Evolutionary conservation across 306 rosid genomes (phyloP).

Genomic region (Quercus glauca): DNA sequence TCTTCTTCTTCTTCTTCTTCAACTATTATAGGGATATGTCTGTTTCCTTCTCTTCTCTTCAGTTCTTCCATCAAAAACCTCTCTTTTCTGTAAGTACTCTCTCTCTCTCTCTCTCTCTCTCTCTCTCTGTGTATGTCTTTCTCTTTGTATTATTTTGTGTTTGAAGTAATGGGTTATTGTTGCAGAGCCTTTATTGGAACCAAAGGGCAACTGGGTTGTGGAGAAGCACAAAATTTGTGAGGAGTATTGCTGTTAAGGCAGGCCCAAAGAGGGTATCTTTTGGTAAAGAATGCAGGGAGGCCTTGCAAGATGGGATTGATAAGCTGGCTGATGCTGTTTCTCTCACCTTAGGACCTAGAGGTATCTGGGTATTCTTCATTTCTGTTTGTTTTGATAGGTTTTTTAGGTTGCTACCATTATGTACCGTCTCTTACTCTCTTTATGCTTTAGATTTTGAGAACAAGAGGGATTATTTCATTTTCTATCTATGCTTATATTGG

Average conservation of each 20-base stretch:
- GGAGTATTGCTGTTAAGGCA: constrained; percentile 46
- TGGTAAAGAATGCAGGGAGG: constrained; percentile 68
- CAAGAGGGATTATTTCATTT: too few relatives aligned
- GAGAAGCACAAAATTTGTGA: constrained; percentile 22
- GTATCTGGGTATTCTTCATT: constrained; percentile 24
- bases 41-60: constrained; percentile 22
- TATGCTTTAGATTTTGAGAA: too few relatives aligned
- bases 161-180: not conserved
- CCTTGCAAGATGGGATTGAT: constrained; percentile 75
- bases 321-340: constrained; percentile 95
- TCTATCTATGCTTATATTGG: not conserved
- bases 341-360: constrained; percentile 93
- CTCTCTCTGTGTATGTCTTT: not conserved
- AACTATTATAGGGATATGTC: not conserved
- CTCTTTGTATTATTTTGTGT: not conserved
- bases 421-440: not conserved
- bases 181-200: constrained; percentile 39
- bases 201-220: constrained; percentile 36
- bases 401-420: not conserved
- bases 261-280: constrained; percentile 72
- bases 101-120: constrained; percentile 12
- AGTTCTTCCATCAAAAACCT: constrained; percentile 24
- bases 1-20: not conserved
- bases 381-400: constrained; percentile 1
- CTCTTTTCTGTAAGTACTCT: constrained; percentile 33